A percentile compares a stretch with the other conserved stretches of the same genome.
phyloP scores from a whole-genome alignment of 2,329 filamentous ascomycete genomes.

The Albifimbria verrucaria region DNA sequence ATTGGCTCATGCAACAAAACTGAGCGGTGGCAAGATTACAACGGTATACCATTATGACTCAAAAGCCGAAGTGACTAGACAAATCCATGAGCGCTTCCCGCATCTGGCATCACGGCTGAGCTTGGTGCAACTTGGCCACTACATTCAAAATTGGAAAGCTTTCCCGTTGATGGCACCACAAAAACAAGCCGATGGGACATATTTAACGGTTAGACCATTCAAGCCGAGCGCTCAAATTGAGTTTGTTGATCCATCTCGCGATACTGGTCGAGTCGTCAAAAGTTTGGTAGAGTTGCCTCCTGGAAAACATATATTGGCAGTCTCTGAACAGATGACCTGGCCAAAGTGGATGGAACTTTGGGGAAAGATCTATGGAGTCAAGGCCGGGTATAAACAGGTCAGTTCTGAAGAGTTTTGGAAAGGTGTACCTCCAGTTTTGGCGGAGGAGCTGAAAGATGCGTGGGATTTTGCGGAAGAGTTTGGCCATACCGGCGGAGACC shows the following conservation, averaged over 20 bases:
- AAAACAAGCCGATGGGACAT: not conserved
- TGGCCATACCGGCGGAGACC: not conserved
- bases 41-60: slow-evolving; percentile 38
- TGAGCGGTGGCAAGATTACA: slow-evolving; percentile 36
- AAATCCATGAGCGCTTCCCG: slow-evolving; percentile 14
- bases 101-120: slow-evolving; percentile 18
- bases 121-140: slow-evolving; percentile 12
- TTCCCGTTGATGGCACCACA: not conserved
- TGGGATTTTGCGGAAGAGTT: not conserved
- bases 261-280: slow-evolving; percentile 18
- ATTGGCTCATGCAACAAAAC: slow-evolving; percentile 29
- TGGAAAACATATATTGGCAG: slow-evolving; percentile 17
- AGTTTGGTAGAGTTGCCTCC: slow-evolving; percentile 15
- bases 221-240: slow-evolving; percentile 11
- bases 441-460: not conserved
- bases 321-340: slow-evolving; percentile 17
- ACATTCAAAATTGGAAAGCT: slow-evolving; percentile 11
- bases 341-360: not conserved
- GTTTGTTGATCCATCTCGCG: slow-evolving; percentile 16
- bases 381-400: not conserved
- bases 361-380: not conserved
- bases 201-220: not conserved
- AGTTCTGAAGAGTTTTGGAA: not conserved
- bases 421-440: not conserved
- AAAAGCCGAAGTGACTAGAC: slow-evolving; percentile 32